phyloP scores from a whole-genome alignment of 1,139 yeast genomes.

The Zygosaccharomyces sapae region DNA sequence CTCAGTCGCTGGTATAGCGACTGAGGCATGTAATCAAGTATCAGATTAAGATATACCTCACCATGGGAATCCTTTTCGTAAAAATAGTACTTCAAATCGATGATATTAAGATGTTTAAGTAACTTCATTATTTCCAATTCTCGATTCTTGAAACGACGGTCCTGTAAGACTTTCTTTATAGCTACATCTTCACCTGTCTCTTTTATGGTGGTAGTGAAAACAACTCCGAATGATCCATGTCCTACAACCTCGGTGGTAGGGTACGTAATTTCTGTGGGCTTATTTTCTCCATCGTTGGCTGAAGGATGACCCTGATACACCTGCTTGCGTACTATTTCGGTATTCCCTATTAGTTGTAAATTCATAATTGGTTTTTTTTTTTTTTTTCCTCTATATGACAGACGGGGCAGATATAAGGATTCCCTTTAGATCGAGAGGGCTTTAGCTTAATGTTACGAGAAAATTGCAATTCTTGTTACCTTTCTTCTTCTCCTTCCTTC shows the following conservation, averaged over 20 bases:
- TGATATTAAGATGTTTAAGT: conserved; percentile 76
- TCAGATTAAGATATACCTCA: conserved; percentile 78
- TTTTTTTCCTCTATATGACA: too few relatives aligned
- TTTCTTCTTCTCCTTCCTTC: too few relatives aligned
- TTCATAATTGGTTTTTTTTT: conserved; percentile 13
- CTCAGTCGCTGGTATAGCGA: conserved; percentile 88
- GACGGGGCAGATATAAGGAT: too few relatives aligned
- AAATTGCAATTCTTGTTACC: too few relatives aligned
- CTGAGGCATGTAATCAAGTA: conserved; percentile 90
- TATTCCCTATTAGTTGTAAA: conserved; percentile 21
- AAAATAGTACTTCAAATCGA: conserved; percentile 82
- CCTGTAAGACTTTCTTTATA: conserved; percentile 90
- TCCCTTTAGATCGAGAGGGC: too few relatives aligned
- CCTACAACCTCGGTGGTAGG: conserved; percentile 69
- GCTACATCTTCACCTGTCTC: conserved; percentile 82
- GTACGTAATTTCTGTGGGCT: conserved; percentile 36
- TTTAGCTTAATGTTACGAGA: too few relatives aligned
- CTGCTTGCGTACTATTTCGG: conserved; percentile 30
- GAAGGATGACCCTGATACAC: conserved; percentile 30
- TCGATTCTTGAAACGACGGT: conserved; percentile 90
- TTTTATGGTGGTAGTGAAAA: conserved; percentile 75
- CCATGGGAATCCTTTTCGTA: conserved; percentile 55
- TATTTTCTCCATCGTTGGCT: conserved; percentile 16
- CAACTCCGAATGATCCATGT: conserved; percentile 96
- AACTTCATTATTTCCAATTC: conserved; percentile 94